Evolutionary conservation across 352 stramenopile genomes (phyloP), one percentile per base, ranked within the genome.

Genomic region (Phytophthora ohioensis): DNA sequence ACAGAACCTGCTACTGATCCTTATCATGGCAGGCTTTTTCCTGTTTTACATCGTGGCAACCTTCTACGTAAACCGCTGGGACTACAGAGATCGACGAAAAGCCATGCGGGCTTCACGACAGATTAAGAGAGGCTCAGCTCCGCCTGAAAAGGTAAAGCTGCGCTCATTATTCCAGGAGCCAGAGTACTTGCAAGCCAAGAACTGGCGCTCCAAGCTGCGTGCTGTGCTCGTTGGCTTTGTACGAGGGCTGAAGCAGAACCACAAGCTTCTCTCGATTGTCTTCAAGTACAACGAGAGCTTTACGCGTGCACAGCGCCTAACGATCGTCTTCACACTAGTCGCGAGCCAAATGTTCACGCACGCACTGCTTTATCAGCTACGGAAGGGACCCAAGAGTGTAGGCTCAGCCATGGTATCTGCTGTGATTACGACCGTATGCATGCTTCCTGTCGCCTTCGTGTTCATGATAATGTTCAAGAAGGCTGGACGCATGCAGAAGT

Each of bases 241-340:
- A 64, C 53, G 65, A 1, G 81, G 85, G 0, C 39, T 93, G 54
- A 90, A 88, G 61, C 55, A 82, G 27, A 82, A 90, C 35, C 85
- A 93, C 73, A 91, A 92, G 62, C 57, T 93, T 9, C 35, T 91
- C 46, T 89, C 78, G 5, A 91, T 91, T 36, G 67, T 81, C 11
- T 93, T 92, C 67, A 87, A 84, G 63, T 93, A 92, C 68, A 75
- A 93, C 64, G 82, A 91, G 57, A 74, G 87, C 41, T 92, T 91
- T 34, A 82, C 80, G 42, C 84, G 85, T 7, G 69, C 79, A 0
- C 84, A 92, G 57, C 74, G 84, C 1, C 57, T 93, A 15, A 92
- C 85, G 11, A 73, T 93, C 32, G 75, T 93, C 12, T 93, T 92
- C 52, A 91, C 85, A 1, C 69, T 88, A 2, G 73, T 91, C 27